These are phyloP conservation scores for Amaranthus palmeri DNA, from an alignment of 148 eudicot genomes.

Conservation along the genomic window DNA sequence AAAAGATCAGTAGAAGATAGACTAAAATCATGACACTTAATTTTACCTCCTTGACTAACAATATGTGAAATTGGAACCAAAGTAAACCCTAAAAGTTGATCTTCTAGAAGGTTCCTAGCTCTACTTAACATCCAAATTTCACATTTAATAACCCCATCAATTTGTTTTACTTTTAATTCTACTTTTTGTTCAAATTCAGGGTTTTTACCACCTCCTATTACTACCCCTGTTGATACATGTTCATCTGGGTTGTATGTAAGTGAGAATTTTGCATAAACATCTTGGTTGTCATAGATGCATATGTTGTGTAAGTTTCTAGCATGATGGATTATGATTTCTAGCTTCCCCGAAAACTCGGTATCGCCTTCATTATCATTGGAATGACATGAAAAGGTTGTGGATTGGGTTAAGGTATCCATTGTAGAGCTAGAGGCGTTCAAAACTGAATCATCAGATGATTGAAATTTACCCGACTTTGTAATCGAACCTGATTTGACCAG, in stretches of 20 bases:
- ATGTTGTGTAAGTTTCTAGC: constrained; percentile 86
- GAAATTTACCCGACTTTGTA: too few relatives aligned
- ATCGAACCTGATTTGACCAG: too few relatives aligned
- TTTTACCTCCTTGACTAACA: constrained; percentile 42
- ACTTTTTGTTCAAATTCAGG: constrained; percentile 62
- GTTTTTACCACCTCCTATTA: constrained; percentile 69
- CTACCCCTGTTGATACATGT: constrained; percentile 46
- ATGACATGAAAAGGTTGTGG: constrained; percentile 35
- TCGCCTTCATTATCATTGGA: constrained; percentile 31
- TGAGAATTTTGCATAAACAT: constrained; percentile 80
- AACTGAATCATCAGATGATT: background rate
- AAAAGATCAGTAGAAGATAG: constrained; percentile 80
- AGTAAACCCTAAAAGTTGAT: constrained; percentile 75
- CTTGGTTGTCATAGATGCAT: constrained; percentile 81
- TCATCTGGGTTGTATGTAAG: constrained; percentile 78
- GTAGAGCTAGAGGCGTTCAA: background rate
- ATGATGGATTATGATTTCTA: constrained; percentile 63
- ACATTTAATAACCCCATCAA: constrained; percentile 60
- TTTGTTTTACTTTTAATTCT: constrained; percentile 41
- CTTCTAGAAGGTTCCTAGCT: constrained; percentile 52
- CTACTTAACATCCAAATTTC: constrained; percentile 88
- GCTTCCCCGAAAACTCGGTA: constrained; percentile 39
- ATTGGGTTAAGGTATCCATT: constrained; percentile 45
- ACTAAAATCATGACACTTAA: constrained; percentile 41
- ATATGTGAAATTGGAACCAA: constrained; percentile 57